Base-by-base conservation (phyloP, 2,329 filamentous ascomycete genomes). In the Cytospora chrysosperma region DNA sequence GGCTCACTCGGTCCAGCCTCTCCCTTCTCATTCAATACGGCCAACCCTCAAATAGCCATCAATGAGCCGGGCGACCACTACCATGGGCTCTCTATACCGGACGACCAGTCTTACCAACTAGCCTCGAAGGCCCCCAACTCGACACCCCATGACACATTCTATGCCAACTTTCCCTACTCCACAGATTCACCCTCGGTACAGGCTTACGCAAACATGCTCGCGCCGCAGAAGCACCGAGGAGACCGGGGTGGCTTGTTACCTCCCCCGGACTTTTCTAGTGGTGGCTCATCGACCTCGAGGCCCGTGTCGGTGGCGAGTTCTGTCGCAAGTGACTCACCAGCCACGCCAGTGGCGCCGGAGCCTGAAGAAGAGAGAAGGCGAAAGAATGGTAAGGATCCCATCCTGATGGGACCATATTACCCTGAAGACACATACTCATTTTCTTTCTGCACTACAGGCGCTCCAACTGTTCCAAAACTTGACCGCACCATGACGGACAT, bases 401-500 rank as follows among this genome's bases (percentile, higher is more conserved):
- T 49, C 51, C 56, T 59, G 19, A 30, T 69, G 61, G 64, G 68
- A 51, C 55, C 57, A 59, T 63, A 67, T 37, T 61, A 62, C n/a
- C 9, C 47, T 60, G 52, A 58, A 12, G 50, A 85, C 76, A 78
- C 85, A 73, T 87, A 85, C 89, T 93, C 87, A 93, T 88, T 78
- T 73, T 77, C 81, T 74, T 77, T 72, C 72, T 75, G 79, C 72
- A 75, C 79, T 75, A 70, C 81, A 87, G 83, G 86, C 68, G 79
- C 78, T 68, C 75, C 79, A 66, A 79, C 81, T 47, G 79, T 88
- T 28, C 90, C 93, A 28, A 95, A 94, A 76, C 84, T 96, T 67
- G 89, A 93, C 69, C 85, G 92, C 62, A 95, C 93, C 0, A 92
- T 95, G 78, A 94, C 92, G 21, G 92, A 96, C 72, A 84, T 92